Evolutionary conservation across 352 stramenopile species (phyloP), one percentile per base, ranked within the genome.

Genomic region (Pythium dissimile): DNA sequence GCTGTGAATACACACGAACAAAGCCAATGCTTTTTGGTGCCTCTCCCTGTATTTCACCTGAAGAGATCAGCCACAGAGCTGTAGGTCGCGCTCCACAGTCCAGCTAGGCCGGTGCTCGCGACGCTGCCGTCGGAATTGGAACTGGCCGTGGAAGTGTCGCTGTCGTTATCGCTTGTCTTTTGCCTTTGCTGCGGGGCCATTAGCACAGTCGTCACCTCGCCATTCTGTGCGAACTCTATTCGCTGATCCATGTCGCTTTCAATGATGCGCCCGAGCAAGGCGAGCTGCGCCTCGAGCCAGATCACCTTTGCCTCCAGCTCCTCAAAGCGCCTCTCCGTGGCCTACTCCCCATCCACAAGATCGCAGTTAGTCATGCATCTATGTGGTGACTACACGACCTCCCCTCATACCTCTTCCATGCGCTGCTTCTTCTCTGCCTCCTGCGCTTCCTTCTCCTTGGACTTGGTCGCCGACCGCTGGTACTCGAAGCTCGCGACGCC

Each of bases 401-500:
- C 13, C 1, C 6, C n/a, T 1, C 28, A 20, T 46, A 69, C 62
- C 62, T 88, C 77, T 52, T 78, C 75, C 38, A 75, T 62, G 32
- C 78, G 66, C 21, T 72, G 64, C 66, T 92, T 81, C 41, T 86
- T 86, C 20, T 71, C 75, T 35, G 66, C 55, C 13, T 72, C 67
- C 16, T 56, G 64, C 21, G 72, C 64, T 59, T 92, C 79, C 47
- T 89, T 88, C 21, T 75, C 76, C 53, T 77, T 78, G 48, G 71
- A 77, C 50, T 84, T 88, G 34, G 68, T 62, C 24, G 62, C 76
- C 20, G 79, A 83, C 57, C 84, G 80, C 67, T 75, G 74, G 65
- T 93, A 93, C 67, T 93, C 84, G 34, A 88, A 78, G 15, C 74
- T 84, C 26, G 83, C 83, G 18, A 76, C 83, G 8, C 59, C 77